phyloP scores from a whole-genome alignment of 2,329 filamentous ascomycete genomes.

The Knufia fluminis region DNA sequence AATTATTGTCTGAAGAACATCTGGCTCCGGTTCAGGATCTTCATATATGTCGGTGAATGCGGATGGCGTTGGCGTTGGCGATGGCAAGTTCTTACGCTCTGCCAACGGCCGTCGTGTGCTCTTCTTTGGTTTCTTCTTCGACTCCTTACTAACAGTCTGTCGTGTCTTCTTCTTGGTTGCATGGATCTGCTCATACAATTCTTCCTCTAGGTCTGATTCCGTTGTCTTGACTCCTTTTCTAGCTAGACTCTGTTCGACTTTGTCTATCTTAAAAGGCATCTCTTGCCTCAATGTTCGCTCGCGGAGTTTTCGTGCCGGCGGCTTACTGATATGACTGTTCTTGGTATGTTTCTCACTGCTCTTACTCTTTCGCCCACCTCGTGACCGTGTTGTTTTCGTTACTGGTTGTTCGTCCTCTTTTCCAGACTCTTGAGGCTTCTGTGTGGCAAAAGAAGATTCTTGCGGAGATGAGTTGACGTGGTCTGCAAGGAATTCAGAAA shows the following conservation, averaged over 20 bases:
- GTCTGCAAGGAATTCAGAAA: background rate
- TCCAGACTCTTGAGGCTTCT: background rate
- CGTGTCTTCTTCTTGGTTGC: background rate
- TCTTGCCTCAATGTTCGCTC: conserved; percentile 15
- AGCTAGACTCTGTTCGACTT: conserved; percentile 13
- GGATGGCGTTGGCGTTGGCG: background rate
- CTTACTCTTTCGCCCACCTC: background rate
- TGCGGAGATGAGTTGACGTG: background rate
- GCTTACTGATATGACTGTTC: background rate
- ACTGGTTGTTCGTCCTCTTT: background rate
- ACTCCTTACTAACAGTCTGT: background rate
- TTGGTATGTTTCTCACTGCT: background rate
- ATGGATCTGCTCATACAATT: background rate
- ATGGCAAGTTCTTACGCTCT: background rate
- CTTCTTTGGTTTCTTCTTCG: background rate
- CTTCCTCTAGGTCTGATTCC: conserved; percentile 13
- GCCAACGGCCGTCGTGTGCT: background rate
- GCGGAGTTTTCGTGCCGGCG: conserved; percentile 10
- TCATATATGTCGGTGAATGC: conserved; percentile 9
- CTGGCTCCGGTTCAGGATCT: conserved; percentile 9
- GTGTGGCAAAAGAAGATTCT: background rate
- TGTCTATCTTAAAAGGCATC: conserved; percentile 17
- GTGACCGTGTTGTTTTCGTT: background rate
- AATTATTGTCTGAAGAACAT: background rate
- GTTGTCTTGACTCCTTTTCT: conserved; percentile 9